Base-by-base conservation (phyloP, 345 rosid species). In the Brassica nigra region DNA sequence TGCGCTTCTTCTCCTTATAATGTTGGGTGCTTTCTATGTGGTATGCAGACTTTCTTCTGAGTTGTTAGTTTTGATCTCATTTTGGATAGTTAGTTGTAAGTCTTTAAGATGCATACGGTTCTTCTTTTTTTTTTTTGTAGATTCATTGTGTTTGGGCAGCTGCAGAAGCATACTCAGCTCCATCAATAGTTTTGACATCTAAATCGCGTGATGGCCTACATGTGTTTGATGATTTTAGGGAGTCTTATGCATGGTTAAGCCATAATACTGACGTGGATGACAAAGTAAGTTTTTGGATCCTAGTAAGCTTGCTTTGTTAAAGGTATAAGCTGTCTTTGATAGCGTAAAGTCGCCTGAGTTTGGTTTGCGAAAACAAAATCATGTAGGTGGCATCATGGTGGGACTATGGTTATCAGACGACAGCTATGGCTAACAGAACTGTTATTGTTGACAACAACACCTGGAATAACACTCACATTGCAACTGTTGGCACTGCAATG, bases 141-240 rank as follows among this genome's bases (percentile, higher is more conserved):
- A 88, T 93, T 74, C 99, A 95, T 86, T 95, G 93, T 79, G 98
- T 95, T 75, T 95, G 99, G 99, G 99, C 99, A 68, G 98, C 97
- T 58, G 99, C 99, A 28, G 98, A 95, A 90, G 99, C 99, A 76
- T 95, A 93, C 89, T 95, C 99, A 63, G 99, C 99, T 44, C 99
- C 99, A 37, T 95, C 99, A 36, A 95, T 95, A 64, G 99, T 95
- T 29, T 84, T 95, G 81, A 95, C 98, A 69, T 88, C 99, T 67
- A 83, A 85, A 31, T 83, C 97, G 0, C 88, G 73, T 1, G 92
- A 91, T 73, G 99, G 99, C 33, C 83, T 91, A 44, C 99, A 93
- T 55, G 99, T 95, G 63, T 95, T 95, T 81, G 98, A 95, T 87
- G 99, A 95, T 86, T 95, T 95, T 76, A 93, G 99, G 80, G 99